Evolutionary conservation across 192 early-diverging fungal species (phyloP).

Genomic region (Umbelopsis sp.): DNA sequence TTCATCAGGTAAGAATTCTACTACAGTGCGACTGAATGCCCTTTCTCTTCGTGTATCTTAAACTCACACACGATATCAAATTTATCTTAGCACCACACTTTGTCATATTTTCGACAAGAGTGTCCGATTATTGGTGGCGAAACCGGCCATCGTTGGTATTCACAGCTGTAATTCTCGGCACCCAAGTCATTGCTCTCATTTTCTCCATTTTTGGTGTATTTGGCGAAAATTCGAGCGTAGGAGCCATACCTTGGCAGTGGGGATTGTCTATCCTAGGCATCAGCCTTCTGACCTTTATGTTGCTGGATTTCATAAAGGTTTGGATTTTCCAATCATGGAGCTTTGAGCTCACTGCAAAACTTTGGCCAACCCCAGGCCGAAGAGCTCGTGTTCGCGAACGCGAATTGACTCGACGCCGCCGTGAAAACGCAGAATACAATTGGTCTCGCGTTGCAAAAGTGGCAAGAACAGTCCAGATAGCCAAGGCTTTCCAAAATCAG

Average conservation of each 20-base stretch:
- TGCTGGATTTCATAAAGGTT: constrained; percentile 73
- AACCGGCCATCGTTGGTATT: constrained; percentile 59
- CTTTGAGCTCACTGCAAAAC: constrained; percentile 81
- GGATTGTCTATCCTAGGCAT: constrained; percentile 55
- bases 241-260: constrained; percentile 50
- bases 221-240: constrained; percentile 33
- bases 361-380: constrained; percentile 71
- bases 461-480: not conserved
- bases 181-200: constrained; percentile 70
- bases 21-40: not conserved
- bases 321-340: constrained; percentile 74
- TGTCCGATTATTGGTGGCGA: constrained; percentile 67
- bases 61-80: not conserved
- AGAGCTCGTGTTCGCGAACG: constrained; percentile 33
- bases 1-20: constrained; percentile 51
- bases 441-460: not conserved
- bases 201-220: constrained; percentile 53
- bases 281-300: constrained; percentile 57
- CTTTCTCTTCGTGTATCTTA: not conserved
- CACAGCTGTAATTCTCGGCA: constrained; percentile 61
- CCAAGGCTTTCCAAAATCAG: not conserved
- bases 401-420: not conserved
- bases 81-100: constrained; percentile 63
- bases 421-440: not conserved
- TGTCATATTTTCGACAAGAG: constrained; percentile 74